These are phyloP conservation scores for Apostasia ramifera DNA, from an alignment of 106 monocot genomes.

Conservation along the genomic window DNA sequence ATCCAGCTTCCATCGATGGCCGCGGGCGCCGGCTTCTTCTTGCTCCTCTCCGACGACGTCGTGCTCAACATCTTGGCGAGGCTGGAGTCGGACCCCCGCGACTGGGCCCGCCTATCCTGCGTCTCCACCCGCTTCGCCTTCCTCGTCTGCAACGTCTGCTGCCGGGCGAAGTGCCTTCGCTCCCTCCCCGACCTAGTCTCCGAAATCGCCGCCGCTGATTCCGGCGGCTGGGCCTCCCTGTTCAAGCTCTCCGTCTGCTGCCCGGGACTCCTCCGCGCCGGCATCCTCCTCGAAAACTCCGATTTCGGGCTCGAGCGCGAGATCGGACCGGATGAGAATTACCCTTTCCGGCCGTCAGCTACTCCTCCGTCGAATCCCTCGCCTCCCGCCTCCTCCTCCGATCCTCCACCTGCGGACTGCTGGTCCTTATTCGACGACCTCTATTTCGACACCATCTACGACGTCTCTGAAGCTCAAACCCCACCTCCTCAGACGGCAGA, in stretches of 20 bases:
- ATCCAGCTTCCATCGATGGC: slow-evolving; percentile 71
- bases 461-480: slow-evolving; percentile 31
- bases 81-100: slow-evolving; percentile 68
- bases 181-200: slow-evolving; percentile 20
- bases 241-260: slow-evolving; percentile 91
- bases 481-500: not conserved
- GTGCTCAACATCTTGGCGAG: slow-evolving; percentile 54
- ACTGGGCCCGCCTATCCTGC: slow-evolving; percentile 68
- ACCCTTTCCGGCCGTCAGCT: not conserved
- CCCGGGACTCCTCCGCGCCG: slow-evolving; percentile 76
- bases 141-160: slow-evolving; percentile 46
- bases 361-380: not conserved
- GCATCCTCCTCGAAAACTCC: slow-evolving; percentile 75
- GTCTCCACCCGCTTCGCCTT: slow-evolving; percentile 50
- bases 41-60: slow-evolving; percentile 56
- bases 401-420: slow-evolving; percentile 1
- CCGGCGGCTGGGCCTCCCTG: slow-evolving; percentile 47
- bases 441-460: slow-evolving; percentile 78
- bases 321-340: slow-evolving; percentile 54
- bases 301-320: slow-evolving; percentile 89
- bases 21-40: slow-evolving; percentile 11
- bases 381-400: slow-evolving; percentile 8
- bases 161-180: slow-evolving; percentile 32
- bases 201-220: slow-evolving; percentile 9
- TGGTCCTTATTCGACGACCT: slow-evolving; percentile 95